phyloP scores from a whole-genome alignment of 257 asterid species.

The Nicotiana sylvestris region DNA sequence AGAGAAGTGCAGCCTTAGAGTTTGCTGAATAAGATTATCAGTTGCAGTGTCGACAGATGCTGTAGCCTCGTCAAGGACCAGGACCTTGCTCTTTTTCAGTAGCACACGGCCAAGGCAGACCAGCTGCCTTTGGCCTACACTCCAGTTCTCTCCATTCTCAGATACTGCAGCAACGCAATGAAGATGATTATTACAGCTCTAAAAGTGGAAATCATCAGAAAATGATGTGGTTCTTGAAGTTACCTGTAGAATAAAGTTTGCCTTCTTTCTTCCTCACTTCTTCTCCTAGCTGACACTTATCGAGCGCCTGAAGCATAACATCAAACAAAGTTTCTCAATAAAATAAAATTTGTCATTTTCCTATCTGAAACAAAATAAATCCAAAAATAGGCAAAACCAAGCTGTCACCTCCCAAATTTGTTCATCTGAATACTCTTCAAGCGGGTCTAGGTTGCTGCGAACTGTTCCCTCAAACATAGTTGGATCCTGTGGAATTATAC shows the following conservation, averaged over 20 bases:
- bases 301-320: slow-evolving; percentile 51
- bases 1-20: slow-evolving; percentile 55
- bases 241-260: slow-evolving; percentile 82
- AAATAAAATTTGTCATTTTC: background rate
- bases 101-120: slow-evolving; percentile 94
- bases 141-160: slow-evolving; percentile 97
- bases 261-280: slow-evolving; percentile 73
- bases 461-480: slow-evolving; percentile 96
- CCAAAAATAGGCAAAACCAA: background rate
- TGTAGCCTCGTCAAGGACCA: slow-evolving; percentile 94
- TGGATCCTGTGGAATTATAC: slow-evolving; percentile 97
- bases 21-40: slow-evolving; percentile 73
- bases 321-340: background rate
- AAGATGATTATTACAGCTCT: background rate
- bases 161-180: slow-evolving; percentile 37
- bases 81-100: slow-evolving; percentile 74
- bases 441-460: slow-evolving; percentile 80
- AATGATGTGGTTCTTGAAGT: background rate
- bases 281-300: slow-evolving; percentile 91
- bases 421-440: slow-evolving; percentile 69
- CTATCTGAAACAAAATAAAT: background rate
- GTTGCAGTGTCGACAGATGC: slow-evolving; percentile 98
- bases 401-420: slow-evolving; percentile 87
- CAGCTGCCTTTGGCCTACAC: slow-evolving; percentile 88
- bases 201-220: background rate